Percentiles rank a stretch among this genome's conserved stretches.
phyloP scores from a whole-genome alignment of 2,329 filamentous ascomycete genomes.

The Hypoxylon sp. region DNA sequence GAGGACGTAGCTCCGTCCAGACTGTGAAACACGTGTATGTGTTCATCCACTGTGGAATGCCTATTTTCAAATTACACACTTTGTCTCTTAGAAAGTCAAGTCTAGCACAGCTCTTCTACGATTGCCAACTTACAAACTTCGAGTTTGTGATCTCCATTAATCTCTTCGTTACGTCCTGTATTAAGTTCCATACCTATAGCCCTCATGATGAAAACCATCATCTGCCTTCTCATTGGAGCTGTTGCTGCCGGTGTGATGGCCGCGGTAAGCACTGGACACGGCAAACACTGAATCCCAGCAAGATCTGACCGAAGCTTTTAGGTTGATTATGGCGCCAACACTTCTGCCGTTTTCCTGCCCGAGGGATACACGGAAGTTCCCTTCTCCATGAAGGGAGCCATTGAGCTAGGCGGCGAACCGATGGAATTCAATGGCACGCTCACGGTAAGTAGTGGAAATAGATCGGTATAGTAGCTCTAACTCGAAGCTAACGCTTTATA shows the following conservation, averaged over 20 bases:
- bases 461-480: too few species aligned
- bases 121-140: background rate
- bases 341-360: constrained; percentile 2
- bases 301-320: background rate
- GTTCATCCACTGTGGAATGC: too few species aligned
- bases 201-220: constrained; percentile 21
- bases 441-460: constrained; percentile 5
- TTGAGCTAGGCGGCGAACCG: constrained; percentile 29
- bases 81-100: background rate
- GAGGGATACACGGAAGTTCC: constrained; percentile 31
- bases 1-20: too few species aligned
- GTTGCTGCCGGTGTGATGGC: background rate
- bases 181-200: background rate
- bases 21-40: background rate
- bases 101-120: background rate
- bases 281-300: too few species aligned
- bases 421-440: constrained; percentile 36
- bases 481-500: background rate
- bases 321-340: background rate
- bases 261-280: constrained; percentile 7
- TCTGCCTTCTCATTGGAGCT: constrained; percentile 19
- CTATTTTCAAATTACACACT: background rate
- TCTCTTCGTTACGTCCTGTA: background rate
- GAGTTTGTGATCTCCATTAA: background rate
- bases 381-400: constrained; percentile 30